Evolutionary conservation across 805 yeast species (phyloP), one percentile per base, ranked within the genome.

Genomic region (Yarrowia deformans): DNA sequence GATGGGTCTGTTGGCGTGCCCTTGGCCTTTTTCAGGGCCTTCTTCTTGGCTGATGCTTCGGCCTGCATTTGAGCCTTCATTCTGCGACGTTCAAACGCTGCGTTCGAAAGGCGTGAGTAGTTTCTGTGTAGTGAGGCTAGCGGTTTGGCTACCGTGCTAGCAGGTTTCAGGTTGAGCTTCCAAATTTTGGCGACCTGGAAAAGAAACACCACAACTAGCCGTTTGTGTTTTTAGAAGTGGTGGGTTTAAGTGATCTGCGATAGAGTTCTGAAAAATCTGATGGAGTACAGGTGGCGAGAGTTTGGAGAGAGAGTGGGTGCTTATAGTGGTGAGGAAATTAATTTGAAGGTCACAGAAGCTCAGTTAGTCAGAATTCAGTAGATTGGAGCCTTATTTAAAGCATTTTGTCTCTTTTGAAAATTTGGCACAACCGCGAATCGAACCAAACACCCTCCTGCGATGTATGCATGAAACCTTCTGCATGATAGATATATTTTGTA

Each of bases 401-500:
- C 4, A 2, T 23, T 23, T 23, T 23, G 29, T 2, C 29, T 23
- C 4, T 4, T 23, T 23, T 13, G 6, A 10, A 32, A 49, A 49
- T 8, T 8, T 8, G 3, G 9, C 46, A 8, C 52, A 14, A 29
- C 35, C 35, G n/a, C 29, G 16, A 13, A 23, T 48, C 52, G 52
- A 48, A 48, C 52, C 12, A 8, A 8, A 16, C 16, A 1, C 32
- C 32, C 32, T n/a, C 16, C 18, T 14, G 9, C 45, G 8, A 42
- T 23, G 29, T 23, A 4, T 23, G 29, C 45, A 42, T 42, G 32
- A 46, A 46, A 29, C 37, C 19, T 32, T 50, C 45, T 56, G 63
- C 63, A 56, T 42, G 63, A 56, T 37, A 56, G 42, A 29, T 40
- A 54, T 39, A 8, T 23, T 54, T 56, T 42, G 23, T 56, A n/a